Evolutionary conservation across 768 basidiomycete genomes (phyloP).

Genomic region (Boletus sp.): DNA sequence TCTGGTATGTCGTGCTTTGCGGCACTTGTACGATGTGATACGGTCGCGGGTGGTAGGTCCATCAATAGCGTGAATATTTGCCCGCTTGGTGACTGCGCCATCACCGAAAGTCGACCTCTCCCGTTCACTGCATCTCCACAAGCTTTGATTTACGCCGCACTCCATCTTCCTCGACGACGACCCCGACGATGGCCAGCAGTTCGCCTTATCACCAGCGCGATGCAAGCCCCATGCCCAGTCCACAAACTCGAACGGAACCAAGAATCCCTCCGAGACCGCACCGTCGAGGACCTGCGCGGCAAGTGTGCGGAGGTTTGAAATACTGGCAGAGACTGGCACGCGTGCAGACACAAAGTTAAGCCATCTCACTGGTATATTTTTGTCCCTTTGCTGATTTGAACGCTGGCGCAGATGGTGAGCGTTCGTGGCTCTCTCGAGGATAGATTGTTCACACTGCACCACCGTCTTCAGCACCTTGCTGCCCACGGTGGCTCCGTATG

Average conservation of each 20-base stretch:
- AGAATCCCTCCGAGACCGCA: constrained; percentile 64
- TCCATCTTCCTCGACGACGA: no score
- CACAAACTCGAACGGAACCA: constrained; percentile 31
- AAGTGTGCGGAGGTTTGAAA: constrained; percentile 75
- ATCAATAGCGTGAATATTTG: no score
- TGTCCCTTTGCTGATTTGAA: constrained; percentile 4
- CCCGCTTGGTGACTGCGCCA: no score
- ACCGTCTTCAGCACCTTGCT: constrained; percentile 88
- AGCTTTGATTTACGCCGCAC: no score
- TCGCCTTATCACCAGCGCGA: constrained; percentile 13
- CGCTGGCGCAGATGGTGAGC: constrained; percentile 45
- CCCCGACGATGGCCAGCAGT: no score
- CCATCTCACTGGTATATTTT: constrained; percentile 81
- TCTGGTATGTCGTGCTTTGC: no score
- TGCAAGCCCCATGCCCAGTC: constrained; percentile 26
- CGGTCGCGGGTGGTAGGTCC: no score
- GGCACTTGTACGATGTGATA: no score
- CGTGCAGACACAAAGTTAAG: constrained; percentile 78
- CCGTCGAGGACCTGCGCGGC: constrained; percentile 83
- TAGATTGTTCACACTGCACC: background rate
- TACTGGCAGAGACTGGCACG: constrained; percentile 71
- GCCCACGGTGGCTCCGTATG: constrained; percentile 96
- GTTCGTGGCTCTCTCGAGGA: background rate
- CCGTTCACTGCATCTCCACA: no score
- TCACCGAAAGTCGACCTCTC: no score